Conservation (phyloP, 2,329 filamentous ascomycete species). For the Nemania sp. region DNA sequence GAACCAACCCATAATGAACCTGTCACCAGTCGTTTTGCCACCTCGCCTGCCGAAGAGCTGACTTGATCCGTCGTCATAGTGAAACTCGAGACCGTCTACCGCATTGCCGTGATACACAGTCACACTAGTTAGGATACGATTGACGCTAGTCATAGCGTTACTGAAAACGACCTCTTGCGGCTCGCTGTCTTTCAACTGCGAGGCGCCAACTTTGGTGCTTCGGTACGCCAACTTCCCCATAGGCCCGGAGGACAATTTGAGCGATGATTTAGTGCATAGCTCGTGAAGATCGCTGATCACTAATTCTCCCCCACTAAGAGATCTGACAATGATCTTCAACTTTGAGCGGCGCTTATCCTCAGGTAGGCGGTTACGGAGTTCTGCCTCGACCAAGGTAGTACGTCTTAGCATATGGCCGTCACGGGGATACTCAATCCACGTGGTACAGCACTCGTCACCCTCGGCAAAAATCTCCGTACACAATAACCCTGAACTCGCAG, state of each 20-base stretch:
- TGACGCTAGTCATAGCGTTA: constrained; percentile 72
- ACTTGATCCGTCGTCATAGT: constrained; percentile 86
- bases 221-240: constrained; percentile 77
- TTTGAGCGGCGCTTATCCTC: constrained; percentile 78
- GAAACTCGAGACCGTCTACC: constrained; percentile 89
- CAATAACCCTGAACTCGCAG: constrained; percentile 83
- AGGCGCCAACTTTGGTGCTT: constrained; percentile 79
- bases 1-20: constrained; percentile 80
- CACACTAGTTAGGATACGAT: constrained; percentile 79
- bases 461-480: constrained; percentile 86
- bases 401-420: constrained; percentile 75
- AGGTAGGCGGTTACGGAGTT: constrained; percentile 77
- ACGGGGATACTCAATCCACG: constrained; percentile 84
- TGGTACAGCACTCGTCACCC: constrained; percentile 82
- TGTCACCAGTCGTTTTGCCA: constrained; percentile 75
- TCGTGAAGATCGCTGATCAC: constrained; percentile 81
- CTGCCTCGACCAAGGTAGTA: constrained; percentile 78
- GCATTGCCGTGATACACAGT: constrained; percentile 81
- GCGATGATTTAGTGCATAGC: constrained; percentile 77
- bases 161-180: constrained; percentile 79
- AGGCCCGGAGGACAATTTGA: constrained; percentile 78
- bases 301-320: constrained; percentile 78
- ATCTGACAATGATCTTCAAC: constrained; percentile 80
- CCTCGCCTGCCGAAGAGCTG: constrained; percentile 85
- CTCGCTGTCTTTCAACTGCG: constrained; percentile 76